Base-by-base conservation (phyloP, 352 stramenopile genomes). In the Salisapilia sapeloensis region DNA sequence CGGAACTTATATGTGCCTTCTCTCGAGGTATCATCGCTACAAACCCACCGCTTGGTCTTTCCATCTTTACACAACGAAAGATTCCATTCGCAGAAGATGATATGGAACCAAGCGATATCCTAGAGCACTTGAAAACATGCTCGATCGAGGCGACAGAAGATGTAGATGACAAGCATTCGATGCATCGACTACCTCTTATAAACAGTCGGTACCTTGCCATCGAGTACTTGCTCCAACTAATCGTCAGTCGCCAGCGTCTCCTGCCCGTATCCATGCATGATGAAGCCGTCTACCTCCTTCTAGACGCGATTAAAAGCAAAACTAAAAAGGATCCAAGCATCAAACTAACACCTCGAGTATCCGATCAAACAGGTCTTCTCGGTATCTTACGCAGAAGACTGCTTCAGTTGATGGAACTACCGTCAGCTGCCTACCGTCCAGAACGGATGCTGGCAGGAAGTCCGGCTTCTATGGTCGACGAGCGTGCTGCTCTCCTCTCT, bases 391-490 rank as follows among this genome's bases (percentile, higher is more conserved):
- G 74, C 2, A 49, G 52, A 8, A 83, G 80, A 5, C 37, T 90
- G 28, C 47, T 85, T 5, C 27, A 48, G 31, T 86, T 86, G 36
- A 49, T 90, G 4, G 63, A 80, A 29, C 69, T 52, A 12, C 48
- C 56, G 13, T 27, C 35, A 6, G 56, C 64, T 14, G 40, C 48
- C 11, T 85, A 80, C 38, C 74, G 86, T 31, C 74, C 74, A 2
- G 74, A 86, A 36, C 65, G 74, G 6, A 80, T 90, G 54, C 51
- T 90, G 2, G 86, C 58, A 28, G 65, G 70, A 13, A 84, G 61
- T 9, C 67, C 67, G 1, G 23, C 47, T 16, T 65, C 84, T 27
- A 85, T 90, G 70, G 50, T 90, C 11, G 67, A 85, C 24, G 74
- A 90, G 29, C 74, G 72, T 23, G 74, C 71, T 5, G 69, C 71